These are phyloP conservation scores for Aspergillus sclerotialis DNA, from an alignment of 2,329 filamentous ascomycete species.

Conservation along the genomic window DNA sequence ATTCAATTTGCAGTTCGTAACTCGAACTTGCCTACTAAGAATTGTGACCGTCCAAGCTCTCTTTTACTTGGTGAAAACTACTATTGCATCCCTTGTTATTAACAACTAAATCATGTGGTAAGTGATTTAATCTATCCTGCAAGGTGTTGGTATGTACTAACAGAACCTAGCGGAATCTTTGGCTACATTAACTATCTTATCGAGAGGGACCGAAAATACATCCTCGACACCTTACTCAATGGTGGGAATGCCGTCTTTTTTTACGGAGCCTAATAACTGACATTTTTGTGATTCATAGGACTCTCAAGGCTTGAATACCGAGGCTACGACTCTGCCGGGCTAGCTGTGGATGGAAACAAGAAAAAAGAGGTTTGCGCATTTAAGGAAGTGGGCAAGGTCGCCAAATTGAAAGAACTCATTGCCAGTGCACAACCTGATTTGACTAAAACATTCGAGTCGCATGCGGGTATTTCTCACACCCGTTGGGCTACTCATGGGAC, in stretches of 20 bases:
- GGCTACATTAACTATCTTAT: conserved; percentile 99
- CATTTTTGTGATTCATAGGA: conserved; percentile 46
- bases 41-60: too few relatives aligned
- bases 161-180: conserved; percentile 44
- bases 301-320: conserved; percentile 95
- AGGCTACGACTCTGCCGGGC: conserved; percentile 94
- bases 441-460: conserved; percentile 91
- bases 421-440: conserved; percentile 75
- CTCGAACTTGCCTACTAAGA: too few relatives aligned
- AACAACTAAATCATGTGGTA: conserved; percentile 29
- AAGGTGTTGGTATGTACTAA: conserved; percentile 7
- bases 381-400: conserved; percentile 99
- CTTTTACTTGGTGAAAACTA: too few relatives aligned
- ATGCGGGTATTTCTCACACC: conserved; percentile 97
- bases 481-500: conserved; percentile 97
- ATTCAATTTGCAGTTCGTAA: too few relatives aligned
- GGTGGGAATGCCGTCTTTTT: conserved; percentile 51
- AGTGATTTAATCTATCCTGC: conserved; percentile 6
- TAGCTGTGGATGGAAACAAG: conserved; percentile 96
- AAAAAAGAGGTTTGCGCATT: conserved; percentile 95
- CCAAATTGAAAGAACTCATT: conserved; percentile 90
- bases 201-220: conserved; percentile 96
- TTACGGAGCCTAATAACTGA: conserved; percentile 2
- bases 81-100: conserved; percentile 1
- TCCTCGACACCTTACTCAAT: conserved; percentile 93